Base-by-base conservation (phyloP, 1,139 yeast species). In the Fermentozyma sake region DNA sequence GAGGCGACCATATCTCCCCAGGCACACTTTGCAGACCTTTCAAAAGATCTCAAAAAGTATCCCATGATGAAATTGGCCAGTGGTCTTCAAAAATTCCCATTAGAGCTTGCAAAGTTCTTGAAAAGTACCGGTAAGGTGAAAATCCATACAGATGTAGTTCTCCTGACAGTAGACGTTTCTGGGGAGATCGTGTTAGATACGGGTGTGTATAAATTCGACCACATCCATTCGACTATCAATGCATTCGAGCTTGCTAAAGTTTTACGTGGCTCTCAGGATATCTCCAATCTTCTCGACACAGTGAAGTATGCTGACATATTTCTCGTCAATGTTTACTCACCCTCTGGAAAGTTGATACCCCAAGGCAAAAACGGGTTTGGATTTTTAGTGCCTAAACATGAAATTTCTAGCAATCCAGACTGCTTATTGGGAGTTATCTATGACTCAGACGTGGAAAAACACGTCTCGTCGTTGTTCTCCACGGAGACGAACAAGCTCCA, bases 341-440 rank as follows among this genome's bases (percentile, higher is more conserved):
- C 46, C 11, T 37, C 34, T 4, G 30, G 39, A 1, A 38, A 38
- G 5, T 41, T 66, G 19, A 61, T 76, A 22, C 79, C 79, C 1
- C 57, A 55, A 19, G 58, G 58, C 23, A 49, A 53, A 23, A 55
- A 68, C 27, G 95, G 96, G 27, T 91, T 91, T 63, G 98, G 98
- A 2, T 86, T 83, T 44, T 67, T 91, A 30, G 84, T 86, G 3
- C 98, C 98, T 1, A 22, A 17, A n/a, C 28, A 20, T 12, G 20
- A 22, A 6, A 24, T 26, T n/a, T 42, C 51, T 6, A n/a, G n/a
- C n/a, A 81, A 84, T 42, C 70, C 75, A 1, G 79, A 77, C 28
- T 66, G 73, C 13, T 57, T 87, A 12, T 61, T 91, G 22, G 98
- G 98, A 2, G 86, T 86, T 2, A 86, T 91, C 17, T 91, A 83